These are phyloP conservation scores for Penicillium sp. DNA, from an alignment of 2,329 filamentous ascomycete genomes.

Conservation along the genomic window DNA sequence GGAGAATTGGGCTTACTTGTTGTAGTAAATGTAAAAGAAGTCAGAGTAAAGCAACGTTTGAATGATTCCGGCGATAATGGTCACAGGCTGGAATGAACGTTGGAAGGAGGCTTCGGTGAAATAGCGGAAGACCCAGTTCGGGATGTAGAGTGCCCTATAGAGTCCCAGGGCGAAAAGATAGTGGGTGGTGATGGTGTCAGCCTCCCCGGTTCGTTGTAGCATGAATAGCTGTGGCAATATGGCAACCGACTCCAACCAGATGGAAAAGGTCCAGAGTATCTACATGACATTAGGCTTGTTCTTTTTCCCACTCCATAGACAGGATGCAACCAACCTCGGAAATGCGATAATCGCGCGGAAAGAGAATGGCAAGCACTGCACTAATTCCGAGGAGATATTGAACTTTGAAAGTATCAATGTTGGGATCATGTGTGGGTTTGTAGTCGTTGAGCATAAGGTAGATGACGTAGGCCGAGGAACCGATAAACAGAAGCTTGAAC, in stretches of 20 bases:
- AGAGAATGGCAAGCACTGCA: conserved; percentile 72
- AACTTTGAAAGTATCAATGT: conserved; percentile 94
- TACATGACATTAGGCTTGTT: conserved; percentile 37
- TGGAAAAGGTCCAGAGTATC: conserved; percentile 95
- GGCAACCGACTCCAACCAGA: conserved; percentile 95
- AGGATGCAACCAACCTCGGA: conserved; percentile 54
- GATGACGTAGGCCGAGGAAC: conserved; percentile 85
- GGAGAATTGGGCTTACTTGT: conserved; percentile 60
- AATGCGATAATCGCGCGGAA: conserved; percentile 79
- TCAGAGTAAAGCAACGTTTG: conserved; percentile 97
- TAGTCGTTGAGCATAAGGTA: conserved; percentile 98
- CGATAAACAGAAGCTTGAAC: conserved; percentile 96
- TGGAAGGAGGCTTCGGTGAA: conserved; percentile 76
- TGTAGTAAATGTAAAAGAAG: conserved; percentile 99
- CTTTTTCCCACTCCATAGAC: conserved; percentile 9
- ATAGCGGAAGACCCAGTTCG: conserved; percentile 96
- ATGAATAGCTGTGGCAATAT: conserved; percentile 98
- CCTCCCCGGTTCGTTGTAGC: conserved; percentile 94
- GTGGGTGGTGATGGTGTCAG: conserved; percentile 98
- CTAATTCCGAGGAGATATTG: conserved; percentile 87
- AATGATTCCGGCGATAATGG: conserved; percentile 81
- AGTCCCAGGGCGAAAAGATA: conserved; percentile 91
- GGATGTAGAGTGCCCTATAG: conserved; percentile 94
- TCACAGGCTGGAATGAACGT: conserved; percentile 78
- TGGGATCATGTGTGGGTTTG: conserved; percentile 95